Percentiles rank a stretch among this genome's conserved stretches.
phyloP scores from a whole-genome alignment of 768 basidiomycete genomes.

The Nidularia sp. region DNA sequence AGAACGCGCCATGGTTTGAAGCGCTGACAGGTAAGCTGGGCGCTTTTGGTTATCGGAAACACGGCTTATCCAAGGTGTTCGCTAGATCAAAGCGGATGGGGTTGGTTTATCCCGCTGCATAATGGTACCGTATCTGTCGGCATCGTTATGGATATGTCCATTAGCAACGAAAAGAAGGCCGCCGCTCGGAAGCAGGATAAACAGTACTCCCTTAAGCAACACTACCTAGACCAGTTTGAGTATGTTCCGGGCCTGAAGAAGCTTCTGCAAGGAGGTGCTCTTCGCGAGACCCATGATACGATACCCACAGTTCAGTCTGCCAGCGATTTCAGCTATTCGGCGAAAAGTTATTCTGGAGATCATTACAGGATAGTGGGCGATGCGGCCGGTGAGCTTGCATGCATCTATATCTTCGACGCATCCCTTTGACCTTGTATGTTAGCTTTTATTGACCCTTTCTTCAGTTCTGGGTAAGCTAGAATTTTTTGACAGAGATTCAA shows the following conservation, averaged over 20 bases:
- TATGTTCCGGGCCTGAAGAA: constrained; percentile 17
- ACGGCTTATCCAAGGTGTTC: not conserved
- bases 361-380: too few species aligned
- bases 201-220: constrained; percentile 13
- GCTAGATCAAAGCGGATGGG: constrained; percentile 50
- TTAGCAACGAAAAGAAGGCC: constrained; percentile 21
- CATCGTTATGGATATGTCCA: constrained; percentile 40
- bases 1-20: constrained; percentile 33
- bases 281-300: not conserved
- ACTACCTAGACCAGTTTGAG: constrained; percentile 23
- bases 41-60: not conserved
- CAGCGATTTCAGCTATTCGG: too few species aligned
- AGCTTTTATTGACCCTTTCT: constrained; percentile 4
- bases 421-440: too few species aligned
- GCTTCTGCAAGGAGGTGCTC: constrained; percentile 16
- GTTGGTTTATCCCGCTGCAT: constrained; percentile 55
- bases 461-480: not conserved
- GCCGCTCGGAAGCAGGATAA: constrained; percentile 4
- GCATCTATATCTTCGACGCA: too few species aligned
- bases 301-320: too few species aligned
- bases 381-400: too few species aligned
- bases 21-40: constrained; percentile 18
- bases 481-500: too few species aligned
- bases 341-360: too few species aligned
- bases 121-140: constrained; percentile 45